These are phyloP conservation scores for Amphicarpaea edgeworthii DNA, from an alignment of 306 rosid species.

Conservation along the genomic window DNA sequence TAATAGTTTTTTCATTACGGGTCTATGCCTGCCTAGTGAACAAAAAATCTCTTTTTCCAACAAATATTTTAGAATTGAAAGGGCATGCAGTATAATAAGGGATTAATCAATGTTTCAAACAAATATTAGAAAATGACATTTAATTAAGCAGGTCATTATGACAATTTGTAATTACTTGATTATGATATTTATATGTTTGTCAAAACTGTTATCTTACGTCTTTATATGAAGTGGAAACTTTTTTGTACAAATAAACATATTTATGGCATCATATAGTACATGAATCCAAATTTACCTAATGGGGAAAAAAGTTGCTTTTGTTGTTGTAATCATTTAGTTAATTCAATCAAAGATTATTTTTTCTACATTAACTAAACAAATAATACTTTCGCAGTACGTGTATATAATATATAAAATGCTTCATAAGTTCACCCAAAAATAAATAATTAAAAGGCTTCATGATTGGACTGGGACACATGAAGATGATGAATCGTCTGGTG, in stretches of 20 bases:
- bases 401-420: background rate
- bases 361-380: background rate
- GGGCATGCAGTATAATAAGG: background rate
- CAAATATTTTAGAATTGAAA: background rate
- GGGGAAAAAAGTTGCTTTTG: background rate
- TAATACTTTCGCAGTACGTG: background rate
- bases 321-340: background rate
- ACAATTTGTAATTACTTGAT: constrained; percentile 1
- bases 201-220: background rate
- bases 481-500: background rate
- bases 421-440: no score
- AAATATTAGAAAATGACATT: background rate
- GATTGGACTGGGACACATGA: background rate
- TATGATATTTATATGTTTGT: background rate
- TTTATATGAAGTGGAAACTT: background rate
- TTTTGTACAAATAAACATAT: background rate
- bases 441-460: background rate
- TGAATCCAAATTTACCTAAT: background rate
- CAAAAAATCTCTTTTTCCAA: background rate
- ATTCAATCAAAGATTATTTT: background rate
- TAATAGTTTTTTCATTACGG: background rate
- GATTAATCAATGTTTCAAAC: background rate
- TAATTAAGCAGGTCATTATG: background rate
- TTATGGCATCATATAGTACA: background rate
- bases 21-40: background rate